Evolutionary conservation across 371 early-diverging fungal genomes (phyloP).

Genomic region (Mortierella sp.): DNA sequence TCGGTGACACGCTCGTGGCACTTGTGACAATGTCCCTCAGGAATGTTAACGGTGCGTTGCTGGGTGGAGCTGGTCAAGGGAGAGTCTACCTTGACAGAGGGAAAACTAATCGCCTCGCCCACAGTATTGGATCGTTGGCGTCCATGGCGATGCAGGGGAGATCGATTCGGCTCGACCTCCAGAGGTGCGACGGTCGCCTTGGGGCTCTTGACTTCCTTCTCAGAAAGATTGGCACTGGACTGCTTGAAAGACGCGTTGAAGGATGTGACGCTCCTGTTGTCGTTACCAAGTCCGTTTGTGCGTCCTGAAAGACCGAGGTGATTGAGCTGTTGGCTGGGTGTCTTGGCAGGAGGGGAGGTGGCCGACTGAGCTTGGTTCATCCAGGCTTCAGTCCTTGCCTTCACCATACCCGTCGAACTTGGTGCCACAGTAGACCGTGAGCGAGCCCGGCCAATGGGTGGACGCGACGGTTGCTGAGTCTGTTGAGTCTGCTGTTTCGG

Average conservation of each 20-base stretch:
- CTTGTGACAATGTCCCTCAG: constrained; percentile 62
- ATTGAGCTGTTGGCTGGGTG: constrained; percentile 9
- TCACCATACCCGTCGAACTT: constrained; percentile 25
- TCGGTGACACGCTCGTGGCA: constrained; percentile 62
- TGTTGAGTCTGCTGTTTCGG: neutral
- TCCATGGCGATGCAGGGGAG: constrained; percentile 42
- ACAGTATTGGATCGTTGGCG: constrained; percentile 55
- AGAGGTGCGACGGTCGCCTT: neutral
- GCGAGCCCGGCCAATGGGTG: constrained; percentile 22
- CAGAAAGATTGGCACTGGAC: constrained; percentile 1
- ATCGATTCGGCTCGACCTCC: constrained; percentile 32
- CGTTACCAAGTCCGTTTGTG: neutral
- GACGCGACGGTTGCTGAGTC: constrained; percentile 6
- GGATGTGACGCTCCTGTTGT: neutral
- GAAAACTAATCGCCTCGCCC: constrained; percentile 45
- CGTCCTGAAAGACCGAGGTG: neutral
- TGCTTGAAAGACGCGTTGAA: constrained; percentile 17
- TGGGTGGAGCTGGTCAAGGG: constrained; percentile 15
- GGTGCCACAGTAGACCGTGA: constrained; percentile 41
- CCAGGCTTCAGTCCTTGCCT: constrained; percentile 44
- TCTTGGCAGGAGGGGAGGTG: constrained; percentile 19
- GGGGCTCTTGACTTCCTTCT: constrained; percentile 13
- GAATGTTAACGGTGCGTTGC: constrained; percentile 17
- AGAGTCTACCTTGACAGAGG: constrained; percentile 27
- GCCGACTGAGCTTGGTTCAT: constrained; percentile 39